Evolutionary conservation across 805 yeast genomes (phyloP).

Genomic region (Metschnikowia lochheadii): DNA sequence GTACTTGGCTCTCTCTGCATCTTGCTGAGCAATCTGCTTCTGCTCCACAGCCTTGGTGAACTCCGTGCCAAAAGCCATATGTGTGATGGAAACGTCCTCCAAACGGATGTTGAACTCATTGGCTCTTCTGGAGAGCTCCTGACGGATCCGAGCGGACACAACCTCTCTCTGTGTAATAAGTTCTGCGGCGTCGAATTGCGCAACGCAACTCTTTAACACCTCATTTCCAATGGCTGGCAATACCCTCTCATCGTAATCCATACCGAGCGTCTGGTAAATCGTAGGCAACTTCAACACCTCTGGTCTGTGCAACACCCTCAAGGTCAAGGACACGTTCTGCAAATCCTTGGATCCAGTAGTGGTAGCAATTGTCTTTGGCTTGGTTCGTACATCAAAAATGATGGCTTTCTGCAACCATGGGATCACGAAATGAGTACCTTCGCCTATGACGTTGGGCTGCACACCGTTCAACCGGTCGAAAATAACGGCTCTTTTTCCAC

Average conservation of each 20-base stretch:
- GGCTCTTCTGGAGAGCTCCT: slow-evolving; percentile 80
- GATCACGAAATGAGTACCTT: slow-evolving; percentile 92
- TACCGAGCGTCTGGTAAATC: slow-evolving; percentile 87
- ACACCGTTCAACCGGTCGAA: slow-evolving; percentile 92
- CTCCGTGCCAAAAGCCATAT: slow-evolving; percentile 93
- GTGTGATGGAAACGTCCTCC: slow-evolving; percentile 97
- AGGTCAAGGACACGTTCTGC: slow-evolving; percentile 90
- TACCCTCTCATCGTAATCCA: slow-evolving; percentile 93
- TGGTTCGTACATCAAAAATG: slow-evolving; percentile 92
- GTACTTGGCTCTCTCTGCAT: slow-evolving; percentile 94
- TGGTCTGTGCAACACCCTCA: slow-evolving; percentile 92
- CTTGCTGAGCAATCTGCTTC: slow-evolving; percentile 98
- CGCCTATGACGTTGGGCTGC: slow-evolving; percentile 83
- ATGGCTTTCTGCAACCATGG: slow-evolving; percentile 96
- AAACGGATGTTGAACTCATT: slow-evolving; percentile 82
- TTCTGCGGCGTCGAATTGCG: slow-evolving; percentile 95
- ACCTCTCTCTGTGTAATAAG: slow-evolving; percentile 95
- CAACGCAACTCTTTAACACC: slow-evolving; percentile 83
- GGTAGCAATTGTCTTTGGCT: slow-evolving; percentile 93
- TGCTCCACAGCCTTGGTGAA: slow-evolving; percentile 98
- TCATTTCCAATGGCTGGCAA: slow-evolving; percentile 91
- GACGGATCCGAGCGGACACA: slow-evolving; percentile 83
- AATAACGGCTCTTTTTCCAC: slow-evolving; percentile 93
- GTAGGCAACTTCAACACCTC: slow-evolving; percentile 76
- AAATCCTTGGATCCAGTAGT: slow-evolving; percentile 97